Percentiles rank a stretch among this genome's conserved stretches.
Evolutionary conservation across 352 stramenopile species (phyloP).

Genomic region (Globisporangium camurandrum): DNA sequence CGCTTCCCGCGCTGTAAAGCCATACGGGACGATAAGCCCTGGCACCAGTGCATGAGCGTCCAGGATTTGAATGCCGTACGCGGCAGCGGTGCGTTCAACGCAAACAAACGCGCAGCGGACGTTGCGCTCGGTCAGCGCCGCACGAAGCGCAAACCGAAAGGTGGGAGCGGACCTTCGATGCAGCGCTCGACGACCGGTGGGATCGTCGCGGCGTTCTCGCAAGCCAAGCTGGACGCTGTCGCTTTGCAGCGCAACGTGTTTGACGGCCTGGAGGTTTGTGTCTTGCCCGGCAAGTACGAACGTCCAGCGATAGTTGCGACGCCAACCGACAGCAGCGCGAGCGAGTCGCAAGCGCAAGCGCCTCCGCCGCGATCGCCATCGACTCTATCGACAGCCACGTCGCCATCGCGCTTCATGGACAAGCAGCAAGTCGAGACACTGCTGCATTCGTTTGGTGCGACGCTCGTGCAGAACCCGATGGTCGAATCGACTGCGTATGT

Average conservation of each 20-base stretch:
- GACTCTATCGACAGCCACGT: too few relatives aligned
- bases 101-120: constrained; percentile 70
- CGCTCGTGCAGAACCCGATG: constrained; percentile 74
- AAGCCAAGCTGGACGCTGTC: constrained; percentile 50
- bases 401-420: constrained; percentile 14
- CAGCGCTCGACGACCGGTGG: constrained; percentile 17
- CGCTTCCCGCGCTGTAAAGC: constrained; percentile 77
- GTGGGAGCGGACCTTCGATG: too few relatives aligned
- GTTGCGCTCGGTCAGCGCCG: constrained; percentile 65
- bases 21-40: constrained; percentile 77
- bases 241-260: constrained; percentile 55
- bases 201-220: constrained; percentile 50
- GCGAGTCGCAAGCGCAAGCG: neutral
- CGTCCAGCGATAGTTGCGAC: constrained; percentile 12
- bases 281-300: constrained; percentile 71
- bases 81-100: constrained; percentile 43
- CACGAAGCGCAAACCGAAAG: constrained; percentile 6
- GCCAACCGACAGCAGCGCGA: constrained; percentile 24
- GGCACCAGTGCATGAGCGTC: constrained; percentile 73
- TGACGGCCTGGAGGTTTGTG: constrained; percentile 62
- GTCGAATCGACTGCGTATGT: constrained; percentile 54
- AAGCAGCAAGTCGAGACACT: constrained; percentile 78
- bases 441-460: constrained; percentile 54
- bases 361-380: neutral
- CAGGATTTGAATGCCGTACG: constrained; percentile 67